These are phyloP conservation scores for Neobulgaria alba DNA, from an alignment of 2,329 filamentous ascomycete species.

Conservation along the genomic window DNA sequence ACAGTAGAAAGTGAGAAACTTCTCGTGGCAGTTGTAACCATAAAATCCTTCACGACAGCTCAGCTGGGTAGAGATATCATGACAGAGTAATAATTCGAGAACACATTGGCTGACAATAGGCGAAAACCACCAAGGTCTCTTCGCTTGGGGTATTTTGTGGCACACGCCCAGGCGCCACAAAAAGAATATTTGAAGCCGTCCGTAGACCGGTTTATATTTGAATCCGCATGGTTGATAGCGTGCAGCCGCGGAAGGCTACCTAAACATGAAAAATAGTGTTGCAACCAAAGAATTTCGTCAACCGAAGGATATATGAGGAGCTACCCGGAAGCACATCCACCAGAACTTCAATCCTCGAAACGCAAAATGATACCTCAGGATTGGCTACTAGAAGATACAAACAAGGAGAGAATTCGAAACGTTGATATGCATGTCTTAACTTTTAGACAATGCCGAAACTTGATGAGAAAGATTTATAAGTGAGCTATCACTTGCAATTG, in stretches of 20 bases:
- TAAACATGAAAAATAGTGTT: constrained; percentile 7
- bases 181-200: too few species aligned
- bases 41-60: too few species aligned
- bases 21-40: too few species aligned
- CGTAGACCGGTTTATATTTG: too few species aligned
- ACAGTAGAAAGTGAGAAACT: too few species aligned
- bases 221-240: constrained; percentile 19
- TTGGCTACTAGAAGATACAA: constrained; percentile 5
- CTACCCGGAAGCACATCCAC: background rate
- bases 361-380: constrained; percentile 5
- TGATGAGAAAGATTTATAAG: constrained; percentile 5
- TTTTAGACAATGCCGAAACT: constrained; percentile 5
- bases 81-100: too few species aligned
- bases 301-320: background rate
- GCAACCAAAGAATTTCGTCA: constrained; percentile 4
- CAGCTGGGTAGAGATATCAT: too few species aligned
- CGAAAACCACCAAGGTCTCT: too few species aligned
- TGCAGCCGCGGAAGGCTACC: constrained; percentile 16
- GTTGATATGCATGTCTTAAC: constrained; percentile 8
- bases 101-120: too few species aligned
- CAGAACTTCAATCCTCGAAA: constrained; percentile 1
- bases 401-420: constrained; percentile 4
- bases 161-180: too few species aligned
- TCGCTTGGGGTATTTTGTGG: too few species aligned
- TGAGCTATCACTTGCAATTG: constrained; percentile 12